Conservation (phyloP, 1,284 basidiomycete genomes). For the Sparassis latifolia region DNA sequence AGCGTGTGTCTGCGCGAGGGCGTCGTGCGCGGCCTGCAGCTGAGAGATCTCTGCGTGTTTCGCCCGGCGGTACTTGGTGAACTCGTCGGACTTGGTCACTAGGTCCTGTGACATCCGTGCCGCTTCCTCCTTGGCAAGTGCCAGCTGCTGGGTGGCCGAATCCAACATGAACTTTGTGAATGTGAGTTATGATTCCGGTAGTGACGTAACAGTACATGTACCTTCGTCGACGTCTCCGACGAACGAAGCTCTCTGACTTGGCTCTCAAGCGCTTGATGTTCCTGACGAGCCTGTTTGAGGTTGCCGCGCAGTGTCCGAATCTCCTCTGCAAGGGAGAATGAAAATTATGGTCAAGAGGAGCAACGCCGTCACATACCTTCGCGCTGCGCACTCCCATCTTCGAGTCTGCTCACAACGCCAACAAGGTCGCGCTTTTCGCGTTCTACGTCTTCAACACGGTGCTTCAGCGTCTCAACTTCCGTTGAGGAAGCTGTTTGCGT, state of each 20-base stretch:
- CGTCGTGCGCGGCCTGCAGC: slow-evolving; percentile 69
- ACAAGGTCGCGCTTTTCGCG: slow-evolving; percentile 78
- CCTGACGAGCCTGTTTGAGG: slow-evolving; percentile 69
- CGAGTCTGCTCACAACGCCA: slow-evolving; percentile 63
- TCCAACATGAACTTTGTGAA: slow-evolving; percentile 68
- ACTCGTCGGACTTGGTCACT: slow-evolving; percentile 62
- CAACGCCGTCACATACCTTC: slow-evolving; percentile 41
- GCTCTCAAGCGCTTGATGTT: slow-evolving; percentile 57
- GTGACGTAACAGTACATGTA: slow-evolving; percentile 20
- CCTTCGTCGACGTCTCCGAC: slow-evolving; percentile 64
- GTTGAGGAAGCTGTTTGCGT: slow-evolving; percentile 53
- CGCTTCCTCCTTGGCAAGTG: slow-evolving; percentile 64
- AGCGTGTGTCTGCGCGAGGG: slow-evolving; percentile 55
- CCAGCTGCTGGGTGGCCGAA: slow-evolving; percentile 71
- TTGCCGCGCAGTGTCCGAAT: slow-evolving; percentile 58
- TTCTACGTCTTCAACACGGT: slow-evolving; percentile 62
- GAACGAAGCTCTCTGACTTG: slow-evolving; percentile 66
- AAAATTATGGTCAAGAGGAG: not conserved
- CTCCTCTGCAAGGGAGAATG: slow-evolving; percentile 43
- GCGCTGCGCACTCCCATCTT: slow-evolving; percentile 61
- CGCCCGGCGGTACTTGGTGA: slow-evolving; percentile 60
- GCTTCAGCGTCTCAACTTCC: slow-evolving; percentile 52
- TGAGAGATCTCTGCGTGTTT: slow-evolving; percentile 71
- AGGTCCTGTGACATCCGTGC: slow-evolving; percentile 62
- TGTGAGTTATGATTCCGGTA: not conserved